Evolutionary conservation across 1,284 basidiomycete species (phyloP), one percentile per base, ranked within the genome.

Genomic region (Tilletia horrida): DNA sequence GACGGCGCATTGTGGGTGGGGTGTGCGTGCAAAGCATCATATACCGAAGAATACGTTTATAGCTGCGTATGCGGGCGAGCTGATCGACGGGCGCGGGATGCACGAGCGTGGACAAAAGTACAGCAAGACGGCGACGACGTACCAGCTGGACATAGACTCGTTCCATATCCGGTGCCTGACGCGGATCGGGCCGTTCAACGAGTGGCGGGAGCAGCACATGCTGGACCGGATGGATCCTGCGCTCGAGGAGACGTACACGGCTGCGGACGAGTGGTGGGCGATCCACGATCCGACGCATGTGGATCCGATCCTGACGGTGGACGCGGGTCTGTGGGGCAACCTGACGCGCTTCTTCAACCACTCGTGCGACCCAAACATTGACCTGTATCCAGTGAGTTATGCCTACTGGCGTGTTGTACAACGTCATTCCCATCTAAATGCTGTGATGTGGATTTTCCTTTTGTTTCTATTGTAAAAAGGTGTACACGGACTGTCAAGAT

Each of bases 361-460:
- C 76, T 92, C 90, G 18, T 95, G 92, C 77, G 88, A 91, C 70
- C 92, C 93, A 0, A 96, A 95, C 79, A 88, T 90, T 70, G 81
- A 81, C 3, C 85, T 92, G 13, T 85, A 86, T n/a, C 85, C 90
- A 0, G 55, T 59, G 29, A 59, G 55, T 40, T n/a, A n/a, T n/a
- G n/a, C n/a, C n/a, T n/a, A n/a, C n/a, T n/a, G n/a, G n/a, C n/a
- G n/a, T n/a, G n/a, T n/a, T n/a, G n/a, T n/a, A n/a, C 43, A 44
- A 18, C 43, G 9, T 44, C 43, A 18, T 44, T 18, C 43, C 43
- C 8, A 18, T 18, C 8, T 8, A 6, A 55, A 16, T n/a, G 14
- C 27, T 31, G 35, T 7, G 13, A 18, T 16, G 29, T 16, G 3
- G 27, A 25, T 31, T 35, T 40, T 25, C 18, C 9, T 3, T 16